Percentiles rank a stretch among this genome's conserved stretches.
phyloP scores from a whole-genome alignment of 2,329 filamentous ascomycete genomes.

The Aspergillus japonicus region DNA sequence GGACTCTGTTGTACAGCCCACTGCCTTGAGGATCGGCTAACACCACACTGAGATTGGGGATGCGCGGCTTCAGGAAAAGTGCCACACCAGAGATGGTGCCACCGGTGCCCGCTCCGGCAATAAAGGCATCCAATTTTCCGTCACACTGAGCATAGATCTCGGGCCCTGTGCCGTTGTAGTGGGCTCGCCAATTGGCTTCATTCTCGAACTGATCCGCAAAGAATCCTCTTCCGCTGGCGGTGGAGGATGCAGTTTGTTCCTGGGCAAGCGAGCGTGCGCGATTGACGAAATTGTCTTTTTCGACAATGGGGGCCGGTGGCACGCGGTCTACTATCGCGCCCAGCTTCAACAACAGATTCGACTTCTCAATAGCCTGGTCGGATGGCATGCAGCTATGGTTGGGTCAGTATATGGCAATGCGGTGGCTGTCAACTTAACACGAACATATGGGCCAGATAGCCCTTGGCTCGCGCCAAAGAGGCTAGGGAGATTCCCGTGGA shows the following conservation, averaged over 20 bases:
- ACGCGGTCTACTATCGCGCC: conserved; percentile 93
- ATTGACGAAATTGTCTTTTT: conserved; percentile 91
- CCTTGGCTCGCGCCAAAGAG: conserved; percentile 79
- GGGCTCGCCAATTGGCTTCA: conserved; percentile 81
- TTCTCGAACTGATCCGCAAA: conserved; percentile 98
- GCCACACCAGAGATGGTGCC: conserved; percentile 90
- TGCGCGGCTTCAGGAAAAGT: conserved; percentile 71
- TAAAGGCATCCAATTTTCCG: conserved; percentile 77
- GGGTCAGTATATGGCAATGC: conserved; percentile 14
- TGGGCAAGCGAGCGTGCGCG: conserved; percentile 72
- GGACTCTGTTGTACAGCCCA: conserved; percentile 86
- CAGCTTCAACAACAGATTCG: conserved; percentile 80
- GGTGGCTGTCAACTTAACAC: conserved; percentile 17
- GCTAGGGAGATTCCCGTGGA: conserved; percentile 95
- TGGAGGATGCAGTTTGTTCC: conserved; percentile 61
- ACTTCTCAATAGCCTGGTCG: conserved; percentile 86
- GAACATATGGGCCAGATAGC: conserved; percentile 87
- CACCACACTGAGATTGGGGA: conserved; percentile 67
- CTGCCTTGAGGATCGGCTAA: conserved; percentile 93
- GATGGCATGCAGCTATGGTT: conserved; percentile 76
- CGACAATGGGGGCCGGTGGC: conserved; percentile 87
- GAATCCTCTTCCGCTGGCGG: conserved; percentile 66
- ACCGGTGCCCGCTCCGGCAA: conserved; percentile 90
- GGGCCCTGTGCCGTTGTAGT: conserved; percentile 78
- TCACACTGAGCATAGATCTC: conserved; percentile 81